phyloP scores from a whole-genome alignment of 495 filamentous ascomycete genomes.

The Entonaema liquescens region DNA sequence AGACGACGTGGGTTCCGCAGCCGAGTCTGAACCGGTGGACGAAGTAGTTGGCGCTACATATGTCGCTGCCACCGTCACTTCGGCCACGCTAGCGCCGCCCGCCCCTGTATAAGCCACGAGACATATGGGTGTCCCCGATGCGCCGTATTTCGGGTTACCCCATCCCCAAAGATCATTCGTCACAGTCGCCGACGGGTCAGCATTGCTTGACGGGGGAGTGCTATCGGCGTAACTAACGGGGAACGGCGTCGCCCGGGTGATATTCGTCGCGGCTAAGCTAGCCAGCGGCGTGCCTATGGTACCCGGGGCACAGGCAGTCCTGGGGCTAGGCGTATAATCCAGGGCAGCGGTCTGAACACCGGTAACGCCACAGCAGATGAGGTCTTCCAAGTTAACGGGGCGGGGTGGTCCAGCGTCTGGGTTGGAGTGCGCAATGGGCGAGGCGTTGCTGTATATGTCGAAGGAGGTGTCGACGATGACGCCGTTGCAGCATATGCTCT shows the following conservation, averaged over 20 bases:
- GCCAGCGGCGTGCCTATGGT: conserved; percentile 21
- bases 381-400: conserved; percentile 8
- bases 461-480: conserved; percentile 28
- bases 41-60: conserved; percentile 15
- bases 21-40: conserved; percentile 2
- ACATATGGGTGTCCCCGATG: conserved; percentile 25
- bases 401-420: not conserved
- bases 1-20: not conserved
- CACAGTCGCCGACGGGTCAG: conserved; percentile 1
- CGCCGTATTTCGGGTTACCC: conserved; percentile 21
- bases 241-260: conserved; percentile 3
- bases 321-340: not conserved
- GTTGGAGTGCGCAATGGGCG: not conserved
- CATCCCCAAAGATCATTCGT: conserved; percentile 32
- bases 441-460: conserved; percentile 16
- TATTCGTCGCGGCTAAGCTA: conserved; percentile 22
- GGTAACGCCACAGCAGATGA: conserved; percentile 27
- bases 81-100: conserved; percentile 15
- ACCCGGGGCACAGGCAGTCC: conserved; percentile 21
- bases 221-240: conserved; percentile 11
- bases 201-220: not conserved
- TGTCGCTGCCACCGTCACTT: conserved; percentile 30
- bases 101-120: conserved; percentile 20
- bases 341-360: conserved; percentile 19
- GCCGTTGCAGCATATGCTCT: conserved; percentile 35